Evolutionary conservation across 768 basidiomycete genomes (phyloP).

Genomic region (Boletus patriciae): DNA sequence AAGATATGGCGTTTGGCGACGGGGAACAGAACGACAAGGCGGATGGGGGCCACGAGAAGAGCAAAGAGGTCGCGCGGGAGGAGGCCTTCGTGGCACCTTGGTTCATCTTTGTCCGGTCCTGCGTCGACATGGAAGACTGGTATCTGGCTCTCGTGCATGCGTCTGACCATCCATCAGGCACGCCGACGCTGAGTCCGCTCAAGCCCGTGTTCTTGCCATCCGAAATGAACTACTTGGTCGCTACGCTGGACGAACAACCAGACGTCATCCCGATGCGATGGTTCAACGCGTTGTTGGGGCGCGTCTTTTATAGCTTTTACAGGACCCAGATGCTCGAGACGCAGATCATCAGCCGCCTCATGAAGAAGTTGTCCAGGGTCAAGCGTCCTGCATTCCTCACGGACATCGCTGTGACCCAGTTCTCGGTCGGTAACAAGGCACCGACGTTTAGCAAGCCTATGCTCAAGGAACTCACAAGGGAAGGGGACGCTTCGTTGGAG

Average conservation of each 20-base stretch:
- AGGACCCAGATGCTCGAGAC: constrained; percentile 79
- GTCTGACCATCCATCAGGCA: constrained; percentile 60
- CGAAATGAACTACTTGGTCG: constrained; percentile 83
- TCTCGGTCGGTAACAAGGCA: constrained; percentile 79
- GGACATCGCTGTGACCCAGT: constrained; percentile 84
- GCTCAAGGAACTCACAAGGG: constrained; percentile 94
- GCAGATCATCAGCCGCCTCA: constrained; percentile 82
- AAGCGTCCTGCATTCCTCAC: constrained; percentile 85
- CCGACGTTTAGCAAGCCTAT: constrained; percentile 95
- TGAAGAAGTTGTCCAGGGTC: constrained; percentile 92
- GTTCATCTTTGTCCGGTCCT: constrained; percentile 91
- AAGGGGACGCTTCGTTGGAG: constrained; percentile 90
- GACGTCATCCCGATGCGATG: constrained; percentile 97
- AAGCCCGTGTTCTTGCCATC: constrained; percentile 63
- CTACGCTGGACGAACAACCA: constrained; percentile 86
- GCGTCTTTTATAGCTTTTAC: constrained; percentile 91
- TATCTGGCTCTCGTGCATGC: constrained; percentile 80
- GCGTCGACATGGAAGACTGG: constrained; percentile 97
- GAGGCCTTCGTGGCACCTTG: constrained; percentile 67
- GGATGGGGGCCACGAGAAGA: constrained; percentile 27
- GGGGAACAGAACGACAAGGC: constrained; percentile 34
- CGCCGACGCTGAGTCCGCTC: constrained; percentile 60
- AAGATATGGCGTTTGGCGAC: constrained; percentile 45
- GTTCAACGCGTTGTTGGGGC: constrained; percentile 92
- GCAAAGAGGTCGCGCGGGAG: constrained; percentile 42